phyloP scores from a whole-genome alignment of 495 filamentous ascomycete genomes.

The Cryomyces antarcticus region DNA sequence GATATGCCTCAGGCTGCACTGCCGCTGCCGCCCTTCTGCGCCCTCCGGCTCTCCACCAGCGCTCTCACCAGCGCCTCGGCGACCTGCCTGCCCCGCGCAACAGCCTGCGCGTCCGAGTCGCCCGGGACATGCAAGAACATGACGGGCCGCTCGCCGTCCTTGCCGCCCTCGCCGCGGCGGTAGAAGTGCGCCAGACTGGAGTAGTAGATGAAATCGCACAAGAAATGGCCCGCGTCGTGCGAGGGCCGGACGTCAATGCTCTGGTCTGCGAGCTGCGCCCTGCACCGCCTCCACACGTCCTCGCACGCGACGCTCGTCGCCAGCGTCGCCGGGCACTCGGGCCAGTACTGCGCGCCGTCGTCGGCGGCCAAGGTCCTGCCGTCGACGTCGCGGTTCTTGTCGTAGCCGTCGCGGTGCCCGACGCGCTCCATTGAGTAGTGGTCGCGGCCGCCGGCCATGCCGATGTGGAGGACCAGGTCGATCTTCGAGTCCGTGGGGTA shows the following conservation, averaged over 20 bases:
- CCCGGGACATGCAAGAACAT: constrained; percentile 66
- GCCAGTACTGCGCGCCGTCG: constrained; percentile 28
- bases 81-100: constrained; percentile 41
- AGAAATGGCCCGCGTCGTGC: constrained; percentile 57
- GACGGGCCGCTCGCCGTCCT: constrained; percentile 27
- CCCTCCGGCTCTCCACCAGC: constrained; percentile 28
- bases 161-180: constrained; percentile 19
- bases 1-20: too few relatives aligned
- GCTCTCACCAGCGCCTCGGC: constrained; percentile 48
- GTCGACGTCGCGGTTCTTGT: constrained; percentile 47
- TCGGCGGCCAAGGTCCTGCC: constrained; percentile 34
- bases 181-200: constrained; percentile 37
- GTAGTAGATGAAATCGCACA: constrained; percentile 80
- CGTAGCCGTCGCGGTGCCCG: constrained; percentile 60
- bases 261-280: constrained; percentile 17
- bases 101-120: constrained; percentile 28
- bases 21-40: too few relatives aligned
- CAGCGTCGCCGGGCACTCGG: constrained; percentile 25
- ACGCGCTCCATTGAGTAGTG: constrained; percentile 51
- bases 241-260: constrained; percentile 40
- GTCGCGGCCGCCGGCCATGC: constrained; percentile 50
- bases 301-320: constrained; percentile 29
- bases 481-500: constrained; percentile 24
- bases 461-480: constrained; percentile 57
- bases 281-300: constrained; percentile 36